Base-by-base conservation (phyloP, 2,329 filamentous ascomycete species). In the Shiraia sp. region DNA sequence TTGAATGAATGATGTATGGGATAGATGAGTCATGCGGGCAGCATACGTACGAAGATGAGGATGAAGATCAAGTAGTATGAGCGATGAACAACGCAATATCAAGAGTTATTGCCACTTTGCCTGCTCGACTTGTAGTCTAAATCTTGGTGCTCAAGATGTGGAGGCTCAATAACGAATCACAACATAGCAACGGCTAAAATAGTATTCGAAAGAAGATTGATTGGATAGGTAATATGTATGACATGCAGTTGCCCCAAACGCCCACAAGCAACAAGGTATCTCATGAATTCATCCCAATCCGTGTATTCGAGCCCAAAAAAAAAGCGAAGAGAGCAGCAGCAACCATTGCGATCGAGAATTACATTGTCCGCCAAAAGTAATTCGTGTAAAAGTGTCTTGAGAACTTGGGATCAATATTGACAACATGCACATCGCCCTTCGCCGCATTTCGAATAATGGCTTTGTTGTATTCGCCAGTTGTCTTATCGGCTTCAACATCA, bases 381-480 rank as follows among this genome's bases (percentile, higher is more conserved):
- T 96, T 95, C 15, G 91, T 89, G 63, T 96, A 96, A 65, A 95
- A 96, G 68, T 87, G 92, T 49, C 85, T 80, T 44, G 88, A 92
- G 68, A 96, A 91, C 73, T 93, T 95, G 59, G 87, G 85, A 60
- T 97, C 91, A 68, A 99, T 85, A 62, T 95, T 95, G 47, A 99
- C 86, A 35, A 97, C 88, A 67, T 96, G 89, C 36, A 97, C 90
- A 66, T 97, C 91, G 7, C 90, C 91, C 74, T 90, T 92, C 53
- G 83, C 79, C 46, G 85, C 85, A 65, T 95, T 96, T 49, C 90
- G 78, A 53, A 97, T 86, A 13, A 96, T 81, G 1, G 91, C 92
- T 63, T 88, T 88, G 56, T 81, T 85, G 75, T 92, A 96, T 66
- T 90, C 88, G 24, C 90, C 90, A 2, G 77, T 80, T n/a, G 75